Evolutionary conservation across 2,329 filamentous ascomycete species (phyloP).

Genomic region (Cladosporium sp.): DNA sequence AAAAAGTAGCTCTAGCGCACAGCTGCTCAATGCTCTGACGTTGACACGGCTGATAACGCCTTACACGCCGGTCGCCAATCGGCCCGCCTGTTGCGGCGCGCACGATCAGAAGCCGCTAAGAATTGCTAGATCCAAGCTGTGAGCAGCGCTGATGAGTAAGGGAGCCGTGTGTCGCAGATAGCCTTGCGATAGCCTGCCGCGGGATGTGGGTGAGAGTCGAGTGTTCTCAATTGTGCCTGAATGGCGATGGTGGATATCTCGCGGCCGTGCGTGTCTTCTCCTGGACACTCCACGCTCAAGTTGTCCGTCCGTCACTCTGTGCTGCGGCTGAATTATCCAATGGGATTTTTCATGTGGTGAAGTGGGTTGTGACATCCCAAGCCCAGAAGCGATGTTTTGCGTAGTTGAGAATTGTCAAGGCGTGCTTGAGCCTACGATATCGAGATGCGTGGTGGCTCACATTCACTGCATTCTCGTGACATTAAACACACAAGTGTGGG

Average conservation of each 20-base stretch:
- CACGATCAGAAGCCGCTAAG: background rate
- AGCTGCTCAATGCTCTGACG: background rate
- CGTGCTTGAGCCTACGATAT: too few relatives aligned
- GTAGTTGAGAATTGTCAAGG: too few relatives aligned
- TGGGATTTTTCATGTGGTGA: too few relatives aligned
- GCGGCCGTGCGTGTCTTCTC: too few relatives aligned
- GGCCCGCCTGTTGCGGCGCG: background rate
- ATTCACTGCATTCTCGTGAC: too few relatives aligned
- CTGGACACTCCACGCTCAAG: too few relatives aligned
- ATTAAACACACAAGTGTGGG: too few relatives aligned
- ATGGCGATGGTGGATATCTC: background rate
- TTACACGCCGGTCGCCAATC: background rate
- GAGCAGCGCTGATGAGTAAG: conserved; percentile 1
- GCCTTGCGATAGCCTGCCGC: background rate
- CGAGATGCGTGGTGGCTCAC: too few relatives aligned
- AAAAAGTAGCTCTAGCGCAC: background rate
- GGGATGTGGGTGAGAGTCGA: background rate
- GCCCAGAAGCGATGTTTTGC: too few relatives aligned
- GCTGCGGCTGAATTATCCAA: background rate
- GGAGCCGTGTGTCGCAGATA: background rate
- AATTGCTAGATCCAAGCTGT: too few relatives aligned
- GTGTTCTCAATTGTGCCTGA: background rate
- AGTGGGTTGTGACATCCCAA: too few relatives aligned
- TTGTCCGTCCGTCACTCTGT: background rate
- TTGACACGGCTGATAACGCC: background rate